Conservation (phyloP, 208 protist genomes). For the Leptomonas pyrrhocoris region DNA sequence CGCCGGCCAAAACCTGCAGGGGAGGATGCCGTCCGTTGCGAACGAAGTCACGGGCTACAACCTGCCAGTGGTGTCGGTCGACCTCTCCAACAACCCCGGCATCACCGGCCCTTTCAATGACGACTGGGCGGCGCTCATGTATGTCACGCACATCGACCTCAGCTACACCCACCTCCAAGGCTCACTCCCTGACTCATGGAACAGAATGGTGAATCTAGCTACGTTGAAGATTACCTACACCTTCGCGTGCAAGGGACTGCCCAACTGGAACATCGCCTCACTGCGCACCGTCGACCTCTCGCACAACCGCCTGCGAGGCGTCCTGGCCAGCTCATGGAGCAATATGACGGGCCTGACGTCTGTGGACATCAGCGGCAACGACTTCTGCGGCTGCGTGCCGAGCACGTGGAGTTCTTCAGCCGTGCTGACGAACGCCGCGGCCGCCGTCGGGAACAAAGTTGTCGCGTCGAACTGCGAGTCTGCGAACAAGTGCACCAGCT, state of each 20-base stretch:
- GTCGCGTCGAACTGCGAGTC: background rate
- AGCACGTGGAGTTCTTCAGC: conserved; percentile 3
- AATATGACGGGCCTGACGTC: background rate
- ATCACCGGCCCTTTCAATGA: conserved; percentile 8
- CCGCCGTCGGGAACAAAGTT: conserved; percentile 5
- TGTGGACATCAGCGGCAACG: conserved; percentile 14
- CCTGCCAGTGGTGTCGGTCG: conserved; percentile 7
- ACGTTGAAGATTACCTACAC: conserved; percentile 8
- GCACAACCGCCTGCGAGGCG: conserved; percentile 23
- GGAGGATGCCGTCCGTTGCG: conserved; percentile 2
- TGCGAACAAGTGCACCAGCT: background rate
- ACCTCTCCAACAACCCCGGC: conserved; percentile 27
- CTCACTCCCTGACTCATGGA: conserved; percentile 23
- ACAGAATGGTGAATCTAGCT: conserved; percentile 16
- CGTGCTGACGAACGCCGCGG: conserved; percentile 19
- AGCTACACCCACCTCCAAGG: conserved; percentile 22
- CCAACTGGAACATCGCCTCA: conserved; percentile 19
- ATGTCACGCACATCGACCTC: conserved; percentile 22
- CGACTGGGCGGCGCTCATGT: conserved; percentile 12
- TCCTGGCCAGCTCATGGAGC: conserved; percentile 18
- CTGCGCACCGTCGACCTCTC: conserved; percentile 18
- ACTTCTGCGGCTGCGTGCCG: conserved; percentile 18
- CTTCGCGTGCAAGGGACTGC: conserved; percentile 12
- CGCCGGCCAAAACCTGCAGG: conserved; percentile 8
- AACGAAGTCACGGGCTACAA: background rate